Evolutionary conservation across 192 early-diverging fungal species (phyloP).

Genomic region (Podila horticola): DNA sequence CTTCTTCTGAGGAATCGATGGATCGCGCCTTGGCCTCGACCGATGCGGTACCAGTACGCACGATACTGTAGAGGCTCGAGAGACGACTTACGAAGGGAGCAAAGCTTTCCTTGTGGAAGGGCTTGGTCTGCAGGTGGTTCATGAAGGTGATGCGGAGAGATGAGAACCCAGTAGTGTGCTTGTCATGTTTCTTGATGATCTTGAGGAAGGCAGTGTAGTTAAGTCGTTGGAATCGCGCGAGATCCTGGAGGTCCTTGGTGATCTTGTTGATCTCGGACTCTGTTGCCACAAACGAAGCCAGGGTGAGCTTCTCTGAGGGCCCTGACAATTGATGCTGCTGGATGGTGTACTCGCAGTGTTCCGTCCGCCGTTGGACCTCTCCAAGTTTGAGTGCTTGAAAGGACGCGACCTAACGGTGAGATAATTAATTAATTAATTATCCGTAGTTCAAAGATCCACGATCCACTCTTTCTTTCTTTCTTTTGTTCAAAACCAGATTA

Average conservation of each 20-base stretch:
- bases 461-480: too few relatives aligned
- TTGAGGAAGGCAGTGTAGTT: constrained; percentile 86
- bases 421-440: not conserved
- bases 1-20: constrained; percentile 29
- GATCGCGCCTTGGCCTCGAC: constrained; percentile 13
- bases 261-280: constrained; percentile 79
- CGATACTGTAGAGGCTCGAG: constrained; percentile 81
- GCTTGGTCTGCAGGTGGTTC: constrained; percentile 76
- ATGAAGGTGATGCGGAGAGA: constrained; percentile 77
- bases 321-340: constrained; percentile 33
- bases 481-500: not conserved
- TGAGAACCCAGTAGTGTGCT: constrained; percentile 76
- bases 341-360: constrained; percentile 70
- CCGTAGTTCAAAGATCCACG: too few relatives aligned
- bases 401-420: constrained; percentile 62
- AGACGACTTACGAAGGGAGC: constrained; percentile 85
- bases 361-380: constrained; percentile 72
- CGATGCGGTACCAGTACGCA: constrained; percentile 61
- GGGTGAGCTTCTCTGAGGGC: constrained; percentile 52
- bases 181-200: constrained; percentile 98
- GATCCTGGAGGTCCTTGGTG: constrained; percentile 75
- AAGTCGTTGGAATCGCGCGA: constrained; percentile 76
- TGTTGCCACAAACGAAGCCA: constrained; percentile 57
- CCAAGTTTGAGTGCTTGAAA: constrained; percentile 78
- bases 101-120: constrained; percentile 87